Percentiles rank a stretch among this genome's conserved stretches.
Conservation (phyloP, 495 filamentous ascomycete genomes). For the Neurospora sp. region DNA sequence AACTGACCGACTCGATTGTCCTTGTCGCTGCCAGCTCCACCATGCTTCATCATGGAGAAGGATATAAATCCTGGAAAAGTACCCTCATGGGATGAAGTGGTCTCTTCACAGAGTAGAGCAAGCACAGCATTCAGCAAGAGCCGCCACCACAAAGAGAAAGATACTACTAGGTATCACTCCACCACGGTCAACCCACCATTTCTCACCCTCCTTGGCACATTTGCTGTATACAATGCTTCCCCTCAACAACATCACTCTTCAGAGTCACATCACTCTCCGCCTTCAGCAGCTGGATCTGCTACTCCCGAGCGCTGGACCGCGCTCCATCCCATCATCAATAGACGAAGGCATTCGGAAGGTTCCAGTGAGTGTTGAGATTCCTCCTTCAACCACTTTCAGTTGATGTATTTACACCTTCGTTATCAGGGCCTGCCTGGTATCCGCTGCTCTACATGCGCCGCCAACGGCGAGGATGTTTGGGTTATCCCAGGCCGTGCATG, state of each 20-base stretch:
- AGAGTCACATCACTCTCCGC: neutral
- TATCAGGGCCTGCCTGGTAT: conserved; percentile 16
- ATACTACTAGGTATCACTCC: neutral
- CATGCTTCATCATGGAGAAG: neutral
- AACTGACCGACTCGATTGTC: neutral
- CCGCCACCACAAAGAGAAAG: neutral
- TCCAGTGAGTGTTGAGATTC: conserved; percentile 1
- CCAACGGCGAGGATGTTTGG: conserved; percentile 40
- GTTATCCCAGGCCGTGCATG: conserved; percentile 38
- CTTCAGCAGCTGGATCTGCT: neutral
- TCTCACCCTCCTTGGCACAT: neutral
- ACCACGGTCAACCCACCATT: neutral
- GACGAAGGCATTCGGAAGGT: neutral
- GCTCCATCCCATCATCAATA: neutral
- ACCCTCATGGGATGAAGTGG: neutral
- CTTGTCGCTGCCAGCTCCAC: neutral
- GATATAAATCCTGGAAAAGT: neutral
- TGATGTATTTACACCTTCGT: neutral
- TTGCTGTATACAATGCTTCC: neutral
- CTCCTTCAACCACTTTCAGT: too few relatives aligned
- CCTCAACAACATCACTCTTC: neutral
- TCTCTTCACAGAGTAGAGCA: neutral
- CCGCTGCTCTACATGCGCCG: conserved; percentile 21
- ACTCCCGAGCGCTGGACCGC: neutral
- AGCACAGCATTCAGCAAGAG: neutral